Base-by-base conservation (phyloP, 139 green algal species). In the Chlamydomonas asymmetrica region DNA sequence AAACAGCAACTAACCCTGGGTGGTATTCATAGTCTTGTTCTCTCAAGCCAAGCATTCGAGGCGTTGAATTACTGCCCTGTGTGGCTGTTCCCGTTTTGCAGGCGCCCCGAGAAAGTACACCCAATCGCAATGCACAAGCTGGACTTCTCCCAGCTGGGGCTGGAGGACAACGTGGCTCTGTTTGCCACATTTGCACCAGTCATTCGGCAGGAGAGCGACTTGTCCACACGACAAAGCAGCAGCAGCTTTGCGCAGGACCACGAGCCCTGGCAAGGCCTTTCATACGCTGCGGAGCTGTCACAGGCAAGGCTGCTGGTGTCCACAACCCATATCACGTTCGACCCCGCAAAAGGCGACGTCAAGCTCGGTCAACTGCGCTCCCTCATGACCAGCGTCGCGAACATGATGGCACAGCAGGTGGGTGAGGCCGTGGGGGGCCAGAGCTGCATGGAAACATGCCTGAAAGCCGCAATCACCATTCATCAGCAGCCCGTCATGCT, bases 301-400 rank as follows among this genome's bases (percentile, higher is more conserved):
- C 22, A 32, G 0, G 61, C 65, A 23, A 52, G 61, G 0, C 41
- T 97, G 54, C 31, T 95, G 5, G 86, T 96, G 35, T 83, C 76
- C 56, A 96, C 94, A 80, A 94, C 90, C 3, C 94, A 98, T 74
- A 75, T 97, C 32, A 84, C 96, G 25, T 98, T 98, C 72, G 94
- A 96, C 66, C 94, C 94, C 18, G 87, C 91, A 63, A 80, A 90
- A 3, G 91, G 92, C 0, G 88, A 97, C 62, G 84, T 95, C 16
- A 97, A 97, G 82, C 75, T 95, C 70, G 91, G 80, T 0, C 91
- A 95, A 76, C 74, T 90, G 32, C 71, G 89, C 0, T 78, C 67
- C 0, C 34, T 92, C 73, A 31, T 91, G 49, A 63, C 27, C n/a
- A 43, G 41, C 7, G 41, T 57, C 49, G n/a, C n/a, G n/a, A n/a